A percentile compares a stretch with the other conserved stretches of the same genome.
phyloP scores from a whole-genome alignment of 2,329 filamentous ascomycete species.

The Sclerotinia subarctica region DNA sequence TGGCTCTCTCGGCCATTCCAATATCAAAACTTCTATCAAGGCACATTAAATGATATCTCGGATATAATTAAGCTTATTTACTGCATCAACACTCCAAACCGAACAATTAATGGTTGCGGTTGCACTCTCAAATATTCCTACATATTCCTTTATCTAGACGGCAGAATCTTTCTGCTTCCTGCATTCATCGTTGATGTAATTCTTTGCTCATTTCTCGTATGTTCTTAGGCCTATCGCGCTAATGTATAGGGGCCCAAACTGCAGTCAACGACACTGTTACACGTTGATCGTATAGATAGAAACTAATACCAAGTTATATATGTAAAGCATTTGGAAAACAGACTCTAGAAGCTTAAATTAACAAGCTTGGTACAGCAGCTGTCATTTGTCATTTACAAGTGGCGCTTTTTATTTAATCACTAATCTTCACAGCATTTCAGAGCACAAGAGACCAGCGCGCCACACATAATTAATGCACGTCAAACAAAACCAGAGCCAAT shows the following conservation, averaged over 20 bases:
- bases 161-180: not conserved
- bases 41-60: not conserved
- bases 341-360: not conserved
- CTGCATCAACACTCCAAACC: too few relatives aligned
- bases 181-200: too few relatives aligned
- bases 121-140: too few relatives aligned
- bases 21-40: not conserved
- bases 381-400: too few relatives aligned
- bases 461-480: too few relatives aligned
- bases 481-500: too few relatives aligned
- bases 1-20: too few relatives aligned
- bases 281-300: not conserved
- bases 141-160: not conserved
- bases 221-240: not conserved
- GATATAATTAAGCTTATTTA: not conserved
- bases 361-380: too few relatives aligned
- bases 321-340: not conserved
- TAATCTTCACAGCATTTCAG: too few relatives aligned
- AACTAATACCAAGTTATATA: not conserved
- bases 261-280: not conserved
- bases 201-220: not conserved
- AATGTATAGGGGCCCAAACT: slow-evolving; percentile 10
- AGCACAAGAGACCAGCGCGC: too few relatives aligned
- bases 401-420: too few relatives aligned
- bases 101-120: too few relatives aligned